phyloP scores from a whole-genome alignment of 2,329 filamentous ascomycete species.

The Trichoderma brevicompactum region DNA sequence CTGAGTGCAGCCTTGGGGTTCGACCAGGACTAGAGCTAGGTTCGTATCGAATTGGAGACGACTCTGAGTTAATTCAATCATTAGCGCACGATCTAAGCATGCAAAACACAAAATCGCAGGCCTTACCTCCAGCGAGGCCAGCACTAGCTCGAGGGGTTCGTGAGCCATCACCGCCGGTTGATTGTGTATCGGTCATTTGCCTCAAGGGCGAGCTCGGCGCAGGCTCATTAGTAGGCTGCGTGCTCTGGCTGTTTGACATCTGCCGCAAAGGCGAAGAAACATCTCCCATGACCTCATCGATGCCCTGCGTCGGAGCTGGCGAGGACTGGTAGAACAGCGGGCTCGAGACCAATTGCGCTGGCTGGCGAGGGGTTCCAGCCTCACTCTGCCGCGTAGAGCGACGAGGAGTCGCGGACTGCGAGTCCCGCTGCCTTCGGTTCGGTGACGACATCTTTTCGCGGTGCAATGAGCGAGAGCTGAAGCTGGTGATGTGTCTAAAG shows the following conservation, averaged over 20 bases:
- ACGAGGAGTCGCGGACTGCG: conserved; percentile 54
- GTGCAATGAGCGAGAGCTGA: conserved; percentile 24
- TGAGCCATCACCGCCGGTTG: conserved; percentile 57
- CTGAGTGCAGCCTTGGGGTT: conserved; percentile 64
- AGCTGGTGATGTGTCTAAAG: conserved; percentile 30
- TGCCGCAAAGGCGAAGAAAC: conserved; percentile 61
- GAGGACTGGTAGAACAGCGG: conserved; percentile 75
- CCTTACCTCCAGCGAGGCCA: conserved; percentile 65
- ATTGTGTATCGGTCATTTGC: conserved; percentile 63
- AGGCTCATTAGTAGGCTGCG: conserved; percentile 39
- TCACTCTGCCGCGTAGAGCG: conserved; percentile 48
- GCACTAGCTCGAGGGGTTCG: conserved; percentile 72
- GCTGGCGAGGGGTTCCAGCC: conserved; percentile 51
- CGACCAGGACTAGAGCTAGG: conserved; percentile 86
- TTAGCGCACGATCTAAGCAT: not conserved
- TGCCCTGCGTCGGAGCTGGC: conserved; percentile 39
- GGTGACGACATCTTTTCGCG: conserved; percentile 48
- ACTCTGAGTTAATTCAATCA: conserved; percentile 60
- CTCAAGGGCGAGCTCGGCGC: conserved; percentile 63
- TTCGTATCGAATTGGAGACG: conserved; percentile 89
- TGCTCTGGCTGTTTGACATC: conserved; percentile 62
- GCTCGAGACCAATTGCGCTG: conserved; percentile 69
- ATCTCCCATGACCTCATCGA: conserved; percentile 41
- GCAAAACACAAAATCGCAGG: not conserved
- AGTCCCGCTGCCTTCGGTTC: conserved; percentile 56